phyloP scores from a whole-genome alignment of 2,329 filamentous ascomycete species.

The Aspergillus vadensis region DNA sequence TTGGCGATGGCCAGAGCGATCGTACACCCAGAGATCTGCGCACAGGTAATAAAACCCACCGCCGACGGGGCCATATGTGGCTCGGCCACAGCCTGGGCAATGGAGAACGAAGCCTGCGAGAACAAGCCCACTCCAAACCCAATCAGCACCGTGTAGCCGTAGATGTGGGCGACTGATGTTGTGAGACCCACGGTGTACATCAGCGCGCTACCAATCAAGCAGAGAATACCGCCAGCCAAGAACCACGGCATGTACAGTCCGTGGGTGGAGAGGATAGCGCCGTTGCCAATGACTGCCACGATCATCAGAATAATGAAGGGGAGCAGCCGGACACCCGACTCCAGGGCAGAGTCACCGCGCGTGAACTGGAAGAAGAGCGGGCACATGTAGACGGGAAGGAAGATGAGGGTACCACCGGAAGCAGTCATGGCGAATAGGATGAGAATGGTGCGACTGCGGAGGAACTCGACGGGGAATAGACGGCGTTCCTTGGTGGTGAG shows the following conservation, averaged over 20 bases:
- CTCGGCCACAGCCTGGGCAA: conserved; percentile 17
- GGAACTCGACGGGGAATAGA: conserved; percentile 54
- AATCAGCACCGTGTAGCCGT: conserved; percentile 29
- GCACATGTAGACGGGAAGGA: neutral
- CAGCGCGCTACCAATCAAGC: conserved; percentile 25
- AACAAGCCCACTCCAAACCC: conserved; percentile 26
- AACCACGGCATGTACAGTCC: conserved; percentile 26
- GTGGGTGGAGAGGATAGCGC: conserved; percentile 20
- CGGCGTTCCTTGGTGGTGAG: conserved; percentile 49
- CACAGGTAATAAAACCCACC: conserved; percentile 9
- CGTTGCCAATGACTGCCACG: conserved; percentile 23
- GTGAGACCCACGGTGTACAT: conserved; percentile 21
- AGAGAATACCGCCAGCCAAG: conserved; percentile 24
- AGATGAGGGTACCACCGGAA: neutral
- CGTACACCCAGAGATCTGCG: neutral
- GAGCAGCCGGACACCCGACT: conserved; percentile 33
- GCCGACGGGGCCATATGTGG: neutral
- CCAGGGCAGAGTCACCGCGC: conserved; percentile 40
- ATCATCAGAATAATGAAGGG: conserved; percentile 28
- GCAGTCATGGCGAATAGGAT: conserved; percentile 3
- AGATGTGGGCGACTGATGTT: conserved; percentile 24
- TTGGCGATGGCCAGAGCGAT: neutral
- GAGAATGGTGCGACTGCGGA: neutral
- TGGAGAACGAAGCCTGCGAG: conserved; percentile 22
- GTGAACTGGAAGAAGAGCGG: conserved; percentile 58